phyloP scores from a whole-genome alignment of 2,329 filamentous ascomycete genomes.

The Cladophialophora exuberans region DNA sequence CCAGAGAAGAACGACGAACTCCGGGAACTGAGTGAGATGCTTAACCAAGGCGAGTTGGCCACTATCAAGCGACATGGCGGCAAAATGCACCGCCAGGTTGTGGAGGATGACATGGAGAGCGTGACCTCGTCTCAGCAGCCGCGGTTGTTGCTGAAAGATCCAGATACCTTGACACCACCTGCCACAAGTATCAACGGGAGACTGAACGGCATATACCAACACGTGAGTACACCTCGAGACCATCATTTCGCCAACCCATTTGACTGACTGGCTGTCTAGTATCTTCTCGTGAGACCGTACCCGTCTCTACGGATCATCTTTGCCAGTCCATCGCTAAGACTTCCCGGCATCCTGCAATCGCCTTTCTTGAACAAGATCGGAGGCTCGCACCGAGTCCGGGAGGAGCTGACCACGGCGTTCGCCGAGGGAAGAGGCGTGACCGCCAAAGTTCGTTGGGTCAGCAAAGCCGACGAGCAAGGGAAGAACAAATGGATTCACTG shows the following conservation, averaged over 20 bases:
- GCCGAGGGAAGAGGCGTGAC: constrained; percentile 71
- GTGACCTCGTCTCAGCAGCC: constrained; percentile 41
- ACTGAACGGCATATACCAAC: constrained; percentile 59
- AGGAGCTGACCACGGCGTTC: constrained; percentile 63
- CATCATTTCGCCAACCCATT: background rate
- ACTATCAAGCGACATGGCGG: constrained; percentile 67
- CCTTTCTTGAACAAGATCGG: constrained; percentile 50
- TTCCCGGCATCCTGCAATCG: constrained; percentile 68
- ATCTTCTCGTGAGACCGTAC: constrained; percentile 57
- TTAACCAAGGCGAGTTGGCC: constrained; percentile 68
- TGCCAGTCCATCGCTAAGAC: constrained; percentile 67
- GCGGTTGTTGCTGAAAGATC: constrained; percentile 54
- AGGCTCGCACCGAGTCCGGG: constrained; percentile 55
- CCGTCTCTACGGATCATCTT: constrained; percentile 70
- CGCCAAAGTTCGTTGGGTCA: constrained; percentile 73
- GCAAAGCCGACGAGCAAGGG: constrained; percentile 54
- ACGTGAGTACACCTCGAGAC: constrained; percentile 48
- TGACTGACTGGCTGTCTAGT: constrained; percentile 35
- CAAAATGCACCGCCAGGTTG: constrained; percentile 61
- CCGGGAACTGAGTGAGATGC: constrained; percentile 68
- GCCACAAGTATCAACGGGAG: constrained; percentile 42
- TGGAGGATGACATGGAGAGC: constrained; percentile 43
- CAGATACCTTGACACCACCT: constrained; percentile 32
- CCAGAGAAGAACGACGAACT: constrained; percentile 62
- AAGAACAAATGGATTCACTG: constrained; percentile 76